Evolutionary conservation across 2,329 filamentous ascomycete genomes (phyloP).

Genomic region (Emydomyces testavorans): DNA sequence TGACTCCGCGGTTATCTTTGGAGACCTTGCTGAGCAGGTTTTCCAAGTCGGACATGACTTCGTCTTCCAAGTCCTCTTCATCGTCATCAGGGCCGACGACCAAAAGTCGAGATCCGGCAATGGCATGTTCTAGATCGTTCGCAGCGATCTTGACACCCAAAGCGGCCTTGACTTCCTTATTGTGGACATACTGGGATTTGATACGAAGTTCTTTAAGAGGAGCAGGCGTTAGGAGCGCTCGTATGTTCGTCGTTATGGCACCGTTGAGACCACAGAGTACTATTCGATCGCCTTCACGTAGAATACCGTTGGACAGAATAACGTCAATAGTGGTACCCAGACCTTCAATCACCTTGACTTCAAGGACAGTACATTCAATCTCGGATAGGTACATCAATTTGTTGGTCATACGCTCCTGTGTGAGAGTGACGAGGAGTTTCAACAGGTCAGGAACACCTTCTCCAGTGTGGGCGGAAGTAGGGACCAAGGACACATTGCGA

Average conservation of each 20-base stretch:
- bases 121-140: conserved; percentile 87
- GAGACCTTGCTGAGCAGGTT: conserved; percentile 83
- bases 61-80: conserved; percentile 90
- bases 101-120: conserved; percentile 87
- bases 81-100: conserved; percentile 93
- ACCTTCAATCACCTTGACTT: conserved; percentile 98
- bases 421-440: conserved; percentile 82
- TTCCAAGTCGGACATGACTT: conserved; percentile 90
- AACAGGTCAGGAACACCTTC: conserved; percentile 98
- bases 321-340: conserved; percentile 98
- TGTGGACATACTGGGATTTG: conserved; percentile 94
- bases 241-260: conserved; percentile 86
- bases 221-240: conserved; percentile 84
- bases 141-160: conserved; percentile 98
- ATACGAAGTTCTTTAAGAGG: conserved; percentile 88
- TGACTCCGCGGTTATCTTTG: conserved; percentile 86
- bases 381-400: conserved; percentile 97
- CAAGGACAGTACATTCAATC: conserved; percentile 92
- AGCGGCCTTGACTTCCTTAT: conserved; percentile 97
- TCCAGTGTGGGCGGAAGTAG: conserved; percentile 95
- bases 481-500: conserved; percentile 85
- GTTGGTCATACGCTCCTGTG: conserved; percentile 93
- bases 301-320: conserved; percentile 86
- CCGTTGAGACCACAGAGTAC: conserved; percentile 95
- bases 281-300: conserved; percentile 87